Base-by-base conservation (phyloP, 805 yeast genomes). In the Pichia phayaonensis region DNA sequence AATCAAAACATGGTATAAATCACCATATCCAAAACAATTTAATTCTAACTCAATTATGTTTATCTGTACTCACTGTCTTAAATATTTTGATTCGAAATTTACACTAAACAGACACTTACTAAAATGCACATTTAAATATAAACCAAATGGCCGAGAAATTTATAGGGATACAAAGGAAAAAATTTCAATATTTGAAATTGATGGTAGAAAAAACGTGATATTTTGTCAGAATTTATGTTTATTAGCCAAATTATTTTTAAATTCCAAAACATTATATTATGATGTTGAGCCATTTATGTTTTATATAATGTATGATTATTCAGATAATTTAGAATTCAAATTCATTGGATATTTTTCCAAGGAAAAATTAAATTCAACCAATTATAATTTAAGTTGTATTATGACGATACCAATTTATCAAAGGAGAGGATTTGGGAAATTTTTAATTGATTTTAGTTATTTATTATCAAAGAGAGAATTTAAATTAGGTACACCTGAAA, bases 251-350 rank as follows among this genome's bases (percentile, higher is more conserved):
- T 69, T 90, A 52, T 94, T 90, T 61, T 72, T 94, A 47, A 88
- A 90, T 65, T 88, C 97, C 2, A 94, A 94, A 62, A 89, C 97
- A 0, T 71, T 94, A 47, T 90, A 90, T 63, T 89, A 89, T 63
- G 98, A 94, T 61, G 98, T 92, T 42, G 97, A 94, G 65, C 97
- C 98, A 1, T 92, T 92, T 59, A 77, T 86, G 62, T 94, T 94
- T 62, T 94, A 92, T 66, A 81, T 90, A 2, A 67, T 94, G 43
- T 86, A 92, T 6, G 94, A 86, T 56, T 71, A 76, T 42, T 86
- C 82, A 59, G 22, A 51, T 0, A 56, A 60, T 3, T 61, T 62
- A 8, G 73, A 72, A 18, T 84, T 84, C 61, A 90, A 87, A 61
- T 86, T 94, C 67, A 90, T 90, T 39, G 99, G 99, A 0, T 94